Evolutionary conservation across 1,284 basidiomycete species (phyloP), one percentile per base, ranked within the genome.

Genomic region (Ceratobasidium sp.): DNA sequence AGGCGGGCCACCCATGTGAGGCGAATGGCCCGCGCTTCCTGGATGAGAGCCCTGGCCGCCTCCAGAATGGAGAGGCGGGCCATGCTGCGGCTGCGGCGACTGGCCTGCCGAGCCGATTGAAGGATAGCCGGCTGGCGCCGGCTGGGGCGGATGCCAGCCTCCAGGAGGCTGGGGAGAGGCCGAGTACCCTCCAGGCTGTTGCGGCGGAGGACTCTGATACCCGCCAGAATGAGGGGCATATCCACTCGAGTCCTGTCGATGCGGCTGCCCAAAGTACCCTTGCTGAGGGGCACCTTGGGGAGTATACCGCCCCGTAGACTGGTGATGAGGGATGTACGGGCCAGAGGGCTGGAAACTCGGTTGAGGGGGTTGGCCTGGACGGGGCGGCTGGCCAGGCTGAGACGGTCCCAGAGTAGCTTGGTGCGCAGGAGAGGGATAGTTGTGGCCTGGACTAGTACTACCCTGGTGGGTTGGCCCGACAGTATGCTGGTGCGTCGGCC

Each of bases 281-380:
- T 16, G 65, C 29, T 37, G 34, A 41, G 58, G 58, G 14, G 37
- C 58, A 24, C 5, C 31, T 59, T 22, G 54, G 27, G 65, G 53
- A 3, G 65, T 27, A 49, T 69, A 51, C 1, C 5, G 27, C 16
- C 48, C 48, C 49, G 64, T 66, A 16, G 64, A 8, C 29, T 66
- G 64, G 41, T 66, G 64, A 29, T 66, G 41, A 11, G 66, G 66
- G 9, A 59, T 41, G 27, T 71, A 71, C 22, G 53, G 66, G 8
- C 54, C 31, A 31, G 49, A 16, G 2, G 65, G 37, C 34, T 68
- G 65, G 65, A 68, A 68, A 24, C 16, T 1, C 8, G 65, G 65
- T 22, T 56, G 65, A 56, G 65, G 65, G 14, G 65, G 51, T 54
- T 56, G 65, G 14, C 49, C 65, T n/a, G 51, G 65, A 22, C 49